Base-by-base conservation (phyloP, 495 filamentous ascomycete species). In the Neurospora intermedia region DNA sequence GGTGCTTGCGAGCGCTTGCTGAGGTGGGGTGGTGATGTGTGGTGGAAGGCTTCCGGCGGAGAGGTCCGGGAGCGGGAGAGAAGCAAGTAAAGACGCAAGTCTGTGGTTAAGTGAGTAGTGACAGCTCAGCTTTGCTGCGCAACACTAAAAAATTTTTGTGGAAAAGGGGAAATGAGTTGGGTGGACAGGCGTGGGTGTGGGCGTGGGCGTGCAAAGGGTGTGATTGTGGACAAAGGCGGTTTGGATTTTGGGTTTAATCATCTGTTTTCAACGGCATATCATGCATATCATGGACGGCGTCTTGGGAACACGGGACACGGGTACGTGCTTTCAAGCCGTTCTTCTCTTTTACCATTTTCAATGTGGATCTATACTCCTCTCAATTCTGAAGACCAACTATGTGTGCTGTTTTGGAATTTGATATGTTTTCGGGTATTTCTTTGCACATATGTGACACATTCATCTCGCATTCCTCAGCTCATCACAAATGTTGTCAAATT, bases 21-120 rank as follows among this genome's bases (percentile, higher is more conserved):
- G 81, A 83, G 94, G 78, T 98, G 96, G 96, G 91, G 93, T 70
- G 92, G 92, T 16, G 93, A 97, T 83, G 89, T 97, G 6, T 99
- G 96, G 96, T 96, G 91, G 87, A 88, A 87, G 75, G 96, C 94
- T 10, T 93, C 90, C 73, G 96, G 96, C 4, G 91, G 84, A n/a
- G 82, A 85, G 39, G 86, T 83, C 10, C 86, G 91, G 35, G 82
- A 82, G 75, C 43, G 35, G 42, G 72, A 76, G 43, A 74, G 74
- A 69, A 72, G 54, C 54, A 35, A 62, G 23, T 62, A 35, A 62
- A 62, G 15, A 62, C 54, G 23, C 2, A 4, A 16, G 54, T 35
- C 54, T 16, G 2, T 59, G 48, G 13, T 16, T 8, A 0, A 31
- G 23, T 7, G 54, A 35, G 54, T 9, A 6, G 54, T 62, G 54